Evolutionary conservation across 352 stramenopile genomes (phyloP).

Genomic region (Blastocystis sp.): DNA sequence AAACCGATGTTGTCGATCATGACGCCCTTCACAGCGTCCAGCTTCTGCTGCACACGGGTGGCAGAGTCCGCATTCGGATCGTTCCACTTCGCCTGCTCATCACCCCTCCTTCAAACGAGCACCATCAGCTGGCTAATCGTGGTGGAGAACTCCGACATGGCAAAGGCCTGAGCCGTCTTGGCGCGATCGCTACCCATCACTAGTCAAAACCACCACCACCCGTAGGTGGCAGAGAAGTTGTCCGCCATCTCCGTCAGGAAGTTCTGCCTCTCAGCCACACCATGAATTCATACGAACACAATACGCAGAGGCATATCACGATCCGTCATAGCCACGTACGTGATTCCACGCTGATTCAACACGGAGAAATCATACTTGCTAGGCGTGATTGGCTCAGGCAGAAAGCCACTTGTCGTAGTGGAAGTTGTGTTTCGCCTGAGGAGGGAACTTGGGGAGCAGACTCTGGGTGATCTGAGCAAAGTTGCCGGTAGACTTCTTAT

Average conservation of each 20-base stretch:
- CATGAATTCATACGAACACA: conserved; percentile 43
- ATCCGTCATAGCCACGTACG: conserved; percentile 55
- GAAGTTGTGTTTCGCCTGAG: conserved; percentile 56
- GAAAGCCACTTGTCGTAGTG: conserved; percentile 36
- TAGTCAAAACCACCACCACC: background rate
- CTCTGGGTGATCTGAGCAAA: conserved; percentile 65
- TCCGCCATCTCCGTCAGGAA: conserved; percentile 42
- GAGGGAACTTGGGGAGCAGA: conserved; percentile 60
- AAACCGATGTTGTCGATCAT: conserved; percentile 95
- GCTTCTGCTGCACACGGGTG: conserved; percentile 87
- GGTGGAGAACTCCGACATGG: conserved; percentile 58
- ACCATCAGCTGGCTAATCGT: conserved; percentile 48
- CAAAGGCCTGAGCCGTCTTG: conserved; percentile 59
- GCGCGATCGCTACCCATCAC: conserved; percentile 28
- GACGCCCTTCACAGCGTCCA: conserved; percentile 93
- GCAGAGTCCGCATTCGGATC: conserved; percentile 87
- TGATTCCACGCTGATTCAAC: conserved; percentile 34
- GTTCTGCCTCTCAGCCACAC: background rate
- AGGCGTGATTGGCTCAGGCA: background rate
- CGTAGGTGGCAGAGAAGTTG: conserved; percentile 54
- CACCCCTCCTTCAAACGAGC: background rate
- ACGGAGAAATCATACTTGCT: conserved; percentile 62
- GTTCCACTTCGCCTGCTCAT: conserved; percentile 72
- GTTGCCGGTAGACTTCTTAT: conserved; percentile 61
- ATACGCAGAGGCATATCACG: conserved; percentile 53